Percentiles rank a stretch among this genome's conserved stretches.
phyloP scores from a whole-genome alignment of 2,329 filamentous ascomycete genomes.

The Aspergillus ruber region DNA sequence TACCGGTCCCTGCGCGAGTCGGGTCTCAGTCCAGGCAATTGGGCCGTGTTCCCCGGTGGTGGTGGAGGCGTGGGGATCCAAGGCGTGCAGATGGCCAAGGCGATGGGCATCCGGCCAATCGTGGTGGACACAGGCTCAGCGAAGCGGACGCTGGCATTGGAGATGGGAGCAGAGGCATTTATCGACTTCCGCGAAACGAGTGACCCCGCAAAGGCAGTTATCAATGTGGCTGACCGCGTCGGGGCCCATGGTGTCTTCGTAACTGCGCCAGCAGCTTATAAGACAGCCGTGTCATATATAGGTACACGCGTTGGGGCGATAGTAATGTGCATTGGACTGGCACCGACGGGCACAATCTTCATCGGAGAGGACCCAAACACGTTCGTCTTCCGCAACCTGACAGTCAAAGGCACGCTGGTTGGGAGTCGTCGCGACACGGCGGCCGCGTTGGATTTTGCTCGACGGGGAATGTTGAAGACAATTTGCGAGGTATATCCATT shows the following conservation, averaged over 20 bases:
- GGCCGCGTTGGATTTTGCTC: constrained; percentile 38
- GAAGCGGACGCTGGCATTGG: constrained; percentile 41
- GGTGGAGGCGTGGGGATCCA: constrained; percentile 54
- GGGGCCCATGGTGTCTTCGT: constrained; percentile 44
- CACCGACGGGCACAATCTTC: constrained; percentile 13
- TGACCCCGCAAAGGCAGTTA: constrained; percentile 35
- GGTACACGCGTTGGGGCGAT: constrained; percentile 40
- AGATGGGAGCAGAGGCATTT: constrained; percentile 51
- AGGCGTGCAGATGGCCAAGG: constrained; percentile 49
- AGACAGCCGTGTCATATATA: constrained; percentile 36
- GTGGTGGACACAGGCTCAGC: constrained; percentile 48
- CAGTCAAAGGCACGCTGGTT: constrained; percentile 22
- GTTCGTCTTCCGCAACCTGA: constrained; percentile 20
- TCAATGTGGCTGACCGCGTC: constrained; percentile 41
- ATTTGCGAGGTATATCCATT: constrained; percentile 46
- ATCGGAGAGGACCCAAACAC: constrained; percentile 20
- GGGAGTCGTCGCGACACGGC: constrained; percentile 30
- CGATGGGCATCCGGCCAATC: constrained; percentile 53
- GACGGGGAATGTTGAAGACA: constrained; percentile 44
- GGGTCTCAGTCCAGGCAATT: constrained; percentile 46
- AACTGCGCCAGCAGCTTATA: constrained; percentile 35
- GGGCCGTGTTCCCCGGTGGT: constrained; percentile 38
- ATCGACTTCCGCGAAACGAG: constrained; percentile 47
- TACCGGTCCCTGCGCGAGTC: constrained; percentile 51
- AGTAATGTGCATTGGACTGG: constrained; percentile 48